Evolutionary conservation across 345 rosid species (phyloP), one percentile per base, ranked within the genome.

Genomic region (Stellera chamaejasme): DNA sequence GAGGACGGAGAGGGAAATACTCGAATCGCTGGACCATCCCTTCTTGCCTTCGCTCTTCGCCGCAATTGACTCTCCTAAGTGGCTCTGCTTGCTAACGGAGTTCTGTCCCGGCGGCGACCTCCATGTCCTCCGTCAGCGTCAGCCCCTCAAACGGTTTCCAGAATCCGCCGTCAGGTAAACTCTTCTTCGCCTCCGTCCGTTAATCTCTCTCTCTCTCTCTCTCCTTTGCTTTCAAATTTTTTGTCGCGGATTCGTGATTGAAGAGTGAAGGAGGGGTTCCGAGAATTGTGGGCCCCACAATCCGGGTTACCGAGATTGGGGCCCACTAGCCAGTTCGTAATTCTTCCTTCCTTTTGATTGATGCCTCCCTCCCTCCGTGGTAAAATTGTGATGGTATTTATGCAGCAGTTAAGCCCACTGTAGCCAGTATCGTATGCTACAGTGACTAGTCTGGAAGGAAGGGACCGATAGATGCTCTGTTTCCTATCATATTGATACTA

Each of bases 91-190:
- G 28, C 67, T 92, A 11, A 92, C 95, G 48, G 95, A 92, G 85
- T 88, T 92, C 66, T 88, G 98, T 54, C 79, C 88, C 64, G 93
- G 96, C 67, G 98, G 96, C n/a, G 98, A 92, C 77, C 96, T 92
- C 58, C 96, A 92, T 58, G 90, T 92, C 56, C 95, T 92, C 79
- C 89, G 96, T 46, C 96, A 88, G 60, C 86, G 83, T 56, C 96
- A 84, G 65, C 73, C 82, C 8, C 59, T 55, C 62, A 88, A 82
- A 69, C 93, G 93, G 11, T 88, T 92, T 66, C 82, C 81, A 43
- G 93, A 86, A 70, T 66, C 87, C 67, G 87, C 96, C 78, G 85
- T 92, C 72, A 86, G 96, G 95, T 88, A 66, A 68, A 68, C 64
- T 3, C 5, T 25, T 3, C 5, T 25, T 2, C 0, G 56, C 53